A percentile compares a stretch with the other conserved stretches of the same genome.
Evolutionary conservation across 2,329 filamentous ascomycete genomes (phyloP).

Genomic region (Didymella exigua): DNA sequence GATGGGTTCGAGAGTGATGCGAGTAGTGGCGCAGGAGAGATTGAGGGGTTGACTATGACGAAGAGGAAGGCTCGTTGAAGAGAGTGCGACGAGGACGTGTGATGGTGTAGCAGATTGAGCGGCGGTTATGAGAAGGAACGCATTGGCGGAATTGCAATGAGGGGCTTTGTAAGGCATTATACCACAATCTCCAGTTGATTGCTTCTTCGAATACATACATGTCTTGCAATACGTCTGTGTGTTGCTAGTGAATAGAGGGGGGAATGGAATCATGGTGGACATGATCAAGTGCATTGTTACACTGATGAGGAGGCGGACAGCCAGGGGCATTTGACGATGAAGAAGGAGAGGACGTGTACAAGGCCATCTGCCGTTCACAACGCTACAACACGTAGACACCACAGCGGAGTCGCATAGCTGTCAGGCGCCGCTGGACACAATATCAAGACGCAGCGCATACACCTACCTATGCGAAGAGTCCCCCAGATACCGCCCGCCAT

Average conservation of each 20-base stretch:
- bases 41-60: conserved; percentile 31
- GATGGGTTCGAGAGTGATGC: conserved; percentile 25
- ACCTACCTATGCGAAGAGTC: background rate
- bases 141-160: background rate
- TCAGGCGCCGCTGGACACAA: no score
- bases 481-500: background rate
- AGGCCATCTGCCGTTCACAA: no score
- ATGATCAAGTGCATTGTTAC: no score
- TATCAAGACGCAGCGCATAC: no score
- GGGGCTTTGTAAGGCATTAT: conserved; percentile 8
- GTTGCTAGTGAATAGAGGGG: no score
- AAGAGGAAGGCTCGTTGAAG: conserved; percentile 22
- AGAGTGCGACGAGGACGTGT: background rate
- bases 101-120: background rate
- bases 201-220: background rate
- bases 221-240: no score
- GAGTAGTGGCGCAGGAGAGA: conserved; percentile 23
- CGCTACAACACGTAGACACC: no score
- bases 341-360: no score
- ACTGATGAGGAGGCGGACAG: no score
- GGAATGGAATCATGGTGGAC: no score
- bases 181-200: conserved; percentile 9
- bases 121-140: background rate
- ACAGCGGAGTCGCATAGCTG: no score
- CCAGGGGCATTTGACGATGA: no score